Evolutionary conservation across 371 early-diverging fungal genomes (phyloP), one percentile per base, ranked within the genome.

Genomic region (Conidiobolus incongruus): DNA sequence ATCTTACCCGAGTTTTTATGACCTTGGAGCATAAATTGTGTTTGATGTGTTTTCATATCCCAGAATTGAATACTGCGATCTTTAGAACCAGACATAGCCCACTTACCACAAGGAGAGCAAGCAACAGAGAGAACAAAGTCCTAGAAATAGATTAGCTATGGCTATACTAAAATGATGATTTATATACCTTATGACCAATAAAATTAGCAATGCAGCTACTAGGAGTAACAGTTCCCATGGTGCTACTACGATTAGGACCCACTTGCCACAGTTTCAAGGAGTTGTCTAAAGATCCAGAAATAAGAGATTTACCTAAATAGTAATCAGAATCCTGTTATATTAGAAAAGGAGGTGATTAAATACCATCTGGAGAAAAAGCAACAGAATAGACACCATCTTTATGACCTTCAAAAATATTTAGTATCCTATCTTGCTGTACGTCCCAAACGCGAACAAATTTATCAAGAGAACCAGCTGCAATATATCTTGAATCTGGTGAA

Each of bases 101-200:
- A 92, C 53, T 81, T 81, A 38, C 82, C 86, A 53, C 81, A 73
- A 10, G 87, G 82, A 30, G 90, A 81, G 40, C 79, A 87, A 0
- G 90, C 96, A 17, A 98, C 91, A 0, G 87, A 84, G 16, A 95
- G 67, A 5, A 98, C 95, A 74, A 90, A 94, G 63, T 98, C 98
- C 67, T 77, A 49, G 5, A 38, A 50, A 32, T 7, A 42, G 12
- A n/a, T 40, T 17, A 35, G 17, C 11, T 15, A 34, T 6, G 3
- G 12, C 34, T 34, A 16, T 12, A 34, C 15, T 16, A 17, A 23
- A 3, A 29, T 10, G 15, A 8, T 24, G 11, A 26, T n/a, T 17
- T 19, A 33, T 10, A 31, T 36, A 61, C 68, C 58, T 77, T 77
- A 52, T 77, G 77, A 8, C 77, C 75, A 10, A 53, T 65, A 41